phyloP scores from a whole-genome alignment of 2,329 filamentous ascomycete genomes.

The Fusarium marasasianum region DNA sequence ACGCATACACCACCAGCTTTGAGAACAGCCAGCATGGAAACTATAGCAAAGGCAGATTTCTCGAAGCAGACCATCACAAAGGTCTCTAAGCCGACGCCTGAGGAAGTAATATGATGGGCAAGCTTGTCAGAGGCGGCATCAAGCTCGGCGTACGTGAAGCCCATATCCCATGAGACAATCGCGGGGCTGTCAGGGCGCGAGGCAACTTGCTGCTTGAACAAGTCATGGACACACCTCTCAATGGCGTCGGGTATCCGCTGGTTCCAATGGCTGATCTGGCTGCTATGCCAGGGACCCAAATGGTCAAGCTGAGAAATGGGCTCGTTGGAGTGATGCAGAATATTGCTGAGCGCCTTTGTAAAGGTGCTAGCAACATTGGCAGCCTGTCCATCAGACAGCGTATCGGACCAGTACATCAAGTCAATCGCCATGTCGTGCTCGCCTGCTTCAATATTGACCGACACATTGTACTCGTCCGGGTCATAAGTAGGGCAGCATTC shows the following conservation, averaged over 20 bases:
- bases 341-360: constrained; percentile 29
- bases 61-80: constrained; percentile 29
- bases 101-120: not conserved
- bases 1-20: constrained; percentile 32
- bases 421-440: constrained; percentile 32
- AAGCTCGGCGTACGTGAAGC: constrained; percentile 31
- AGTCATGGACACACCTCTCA: constrained; percentile 19
- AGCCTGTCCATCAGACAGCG: constrained; percentile 27
- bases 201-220: constrained; percentile 13
- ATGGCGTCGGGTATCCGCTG: not conserved
- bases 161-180: constrained; percentile 29
- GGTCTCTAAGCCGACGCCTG: constrained; percentile 4
- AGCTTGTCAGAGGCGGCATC: constrained; percentile 23
- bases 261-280: constrained; percentile 20
- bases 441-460: constrained; percentile 33
- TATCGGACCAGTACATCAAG: constrained; percentile 40
- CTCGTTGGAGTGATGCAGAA: constrained; percentile 15
- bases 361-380: constrained; percentile 30
- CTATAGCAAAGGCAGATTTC: constrained; percentile 23
- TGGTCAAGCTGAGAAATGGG: constrained; percentile 19
- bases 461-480: constrained; percentile 37
- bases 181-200: constrained; percentile 4
- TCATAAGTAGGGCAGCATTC: constrained; percentile 38
- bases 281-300: not conserved
- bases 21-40: constrained; percentile 28